phyloP scores from a whole-genome alignment of 768 basidiomycete genomes.

The Termitomyces sp. region DNA sequence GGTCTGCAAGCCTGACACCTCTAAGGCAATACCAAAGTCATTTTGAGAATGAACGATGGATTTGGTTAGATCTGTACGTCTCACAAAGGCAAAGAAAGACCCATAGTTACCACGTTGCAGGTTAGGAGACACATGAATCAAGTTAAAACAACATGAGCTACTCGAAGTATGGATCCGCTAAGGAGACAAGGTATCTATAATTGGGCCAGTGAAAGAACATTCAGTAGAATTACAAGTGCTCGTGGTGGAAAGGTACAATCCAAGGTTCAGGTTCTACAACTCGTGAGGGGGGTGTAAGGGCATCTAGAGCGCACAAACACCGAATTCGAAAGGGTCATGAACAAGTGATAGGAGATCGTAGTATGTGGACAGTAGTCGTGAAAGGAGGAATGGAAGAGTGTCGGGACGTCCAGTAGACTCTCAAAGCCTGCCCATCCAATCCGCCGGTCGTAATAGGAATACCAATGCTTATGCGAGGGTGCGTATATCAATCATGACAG shows the following conservation, averaged over 20 bases:
- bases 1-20: not conserved
- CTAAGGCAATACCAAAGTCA: not conserved
- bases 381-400: constrained; percentile 2
- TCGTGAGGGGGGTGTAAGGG: not conserved
- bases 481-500: not conserved
- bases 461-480: not conserved
- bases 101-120: not conserved
- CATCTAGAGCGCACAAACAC: constrained; percentile 1
- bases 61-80: not conserved
- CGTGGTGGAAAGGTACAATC: not conserved
- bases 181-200: not conserved
- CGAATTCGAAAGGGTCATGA: constrained; percentile 2
- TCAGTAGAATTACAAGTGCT: not conserved
- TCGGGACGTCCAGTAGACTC: not conserved
- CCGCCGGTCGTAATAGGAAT: constrained; percentile 1
- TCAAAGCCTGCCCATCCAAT: constrained; percentile 8
- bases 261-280: constrained; percentile 1
- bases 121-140: not conserved
- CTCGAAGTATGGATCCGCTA: not conserved
- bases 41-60: not conserved
- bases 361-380: not conserved
- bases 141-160: not conserved
- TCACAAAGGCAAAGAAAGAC: too few species aligned
- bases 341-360: not conserved
- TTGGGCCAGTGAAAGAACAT: not conserved